Conservation (phyloP, 495 filamentous ascomycete genomes). For the Alectoria sarmentosa region DNA sequence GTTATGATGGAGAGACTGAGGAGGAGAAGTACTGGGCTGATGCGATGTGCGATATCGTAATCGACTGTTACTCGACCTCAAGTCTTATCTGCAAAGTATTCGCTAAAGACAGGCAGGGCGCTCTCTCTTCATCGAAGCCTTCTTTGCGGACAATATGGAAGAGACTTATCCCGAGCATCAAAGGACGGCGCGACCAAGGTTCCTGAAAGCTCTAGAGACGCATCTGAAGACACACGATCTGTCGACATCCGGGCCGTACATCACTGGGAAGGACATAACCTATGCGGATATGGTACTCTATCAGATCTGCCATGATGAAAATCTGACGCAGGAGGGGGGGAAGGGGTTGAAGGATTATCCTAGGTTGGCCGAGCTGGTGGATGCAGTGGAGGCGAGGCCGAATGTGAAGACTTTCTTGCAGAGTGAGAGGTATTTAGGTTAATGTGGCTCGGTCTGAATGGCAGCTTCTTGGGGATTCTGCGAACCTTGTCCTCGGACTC, state of each 20-base stretch:
- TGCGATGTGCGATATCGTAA: conserved; percentile 38
- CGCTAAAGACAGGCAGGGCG: conserved; percentile 19
- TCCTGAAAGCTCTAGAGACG: conserved; percentile 24
- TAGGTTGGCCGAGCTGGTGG: conserved; percentile 27
- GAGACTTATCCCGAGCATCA: conserved; percentile 26
- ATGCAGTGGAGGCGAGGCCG: conserved; percentile 27
- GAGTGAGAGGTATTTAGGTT: conserved; percentile 29
- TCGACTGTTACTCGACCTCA: conserved; percentile 29
- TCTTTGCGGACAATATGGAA: conserved; percentile 23
- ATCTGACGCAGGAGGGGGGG: conserved; percentile 26
- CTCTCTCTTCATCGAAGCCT: conserved; percentile 29
- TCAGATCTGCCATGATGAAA: conserved; percentile 29
- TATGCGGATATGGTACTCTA: conserved; percentile 32
- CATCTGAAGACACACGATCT: conserved; percentile 24
- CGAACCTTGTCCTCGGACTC: too few species aligned
- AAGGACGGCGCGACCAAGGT: conserved; percentile 17
- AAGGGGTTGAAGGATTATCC: conserved; percentile 30
- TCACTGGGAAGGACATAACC: conserved; percentile 25
- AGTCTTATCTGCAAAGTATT: not conserved
- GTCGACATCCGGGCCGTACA: conserved; percentile 24
- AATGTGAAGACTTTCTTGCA: conserved; percentile 30
- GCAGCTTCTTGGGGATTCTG: too few species aligned
- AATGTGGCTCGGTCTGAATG: not conserved
- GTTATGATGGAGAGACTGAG: conserved; percentile 36
- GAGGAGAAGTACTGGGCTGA: conserved; percentile 39